Evolutionary conservation across 805 yeast genomes (phyloP).

Genomic region (Metschnikowia matae): DNA sequence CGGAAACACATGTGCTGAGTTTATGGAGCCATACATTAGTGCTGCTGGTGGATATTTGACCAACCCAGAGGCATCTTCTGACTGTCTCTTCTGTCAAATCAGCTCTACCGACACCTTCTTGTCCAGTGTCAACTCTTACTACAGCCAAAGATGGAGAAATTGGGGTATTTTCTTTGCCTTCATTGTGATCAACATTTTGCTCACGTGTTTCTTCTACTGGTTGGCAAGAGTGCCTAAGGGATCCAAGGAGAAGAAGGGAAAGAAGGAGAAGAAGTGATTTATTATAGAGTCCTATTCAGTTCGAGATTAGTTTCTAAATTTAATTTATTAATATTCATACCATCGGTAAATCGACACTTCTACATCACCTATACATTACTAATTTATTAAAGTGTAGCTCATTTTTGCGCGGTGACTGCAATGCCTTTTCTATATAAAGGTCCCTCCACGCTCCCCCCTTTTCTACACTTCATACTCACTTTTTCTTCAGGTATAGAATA

Average conservation of each 20-base stretch:
- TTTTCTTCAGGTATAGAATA: not conserved
- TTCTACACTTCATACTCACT: not conserved
- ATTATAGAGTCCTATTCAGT: not conserved
- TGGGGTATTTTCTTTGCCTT: conserved; percentile 53
- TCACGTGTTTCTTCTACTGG: conserved; percentile 47
- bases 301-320: not conserved
- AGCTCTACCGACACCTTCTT: conserved; percentile 58
- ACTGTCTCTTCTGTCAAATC: conserved; percentile 62
- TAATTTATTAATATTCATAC: not conserved
- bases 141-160: conserved; percentile 61
- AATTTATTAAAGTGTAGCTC: too few species aligned
- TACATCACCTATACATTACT: too few species aligned
- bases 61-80: conserved; percentile 50
- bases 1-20: conserved; percentile 64
- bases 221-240: conserved; percentile 73
- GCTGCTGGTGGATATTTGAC: conserved; percentile 51
- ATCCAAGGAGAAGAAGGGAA: conserved; percentile 30
- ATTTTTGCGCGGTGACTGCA: not conserved
- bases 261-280: not conserved
- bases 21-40: conserved; percentile 41
- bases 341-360: too few species aligned
- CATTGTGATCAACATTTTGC: conserved; percentile 35
- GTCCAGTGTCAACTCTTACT: conserved; percentile 38
- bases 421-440: not conserved
- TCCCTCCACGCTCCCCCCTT: not conserved